Base-by-base conservation (phyloP, 345 rosid genomes). In the Lagerstroemia speciosa region DNA sequence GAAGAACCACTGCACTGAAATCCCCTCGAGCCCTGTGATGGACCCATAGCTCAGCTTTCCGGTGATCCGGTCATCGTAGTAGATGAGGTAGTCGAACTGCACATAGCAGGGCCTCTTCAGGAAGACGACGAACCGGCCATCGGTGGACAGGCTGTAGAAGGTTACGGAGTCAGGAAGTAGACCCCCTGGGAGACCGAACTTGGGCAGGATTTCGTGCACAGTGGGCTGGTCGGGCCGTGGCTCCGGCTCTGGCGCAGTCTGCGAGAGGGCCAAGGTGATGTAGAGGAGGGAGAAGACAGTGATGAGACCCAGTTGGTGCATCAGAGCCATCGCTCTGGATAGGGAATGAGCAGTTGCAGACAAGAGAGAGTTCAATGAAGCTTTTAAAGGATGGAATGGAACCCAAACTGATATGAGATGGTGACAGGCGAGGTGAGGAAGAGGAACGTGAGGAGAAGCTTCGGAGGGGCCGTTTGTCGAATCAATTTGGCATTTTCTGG, bases 161-260 rank as follows among this genome's bases (percentile, higher is more conserved):
- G 66, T 69, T 73, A 91, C 97, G 58, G 89, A 57, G 66, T 67
- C 66, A 1, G 98, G 98, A 7, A 93, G 72, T 20, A 93, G 84
- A 0, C 98, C 98, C 55, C 83, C 70, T 4, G 98, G 98, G 80
- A 93, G 97, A 67, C 98, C 96, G 83, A 60, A 91, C 68, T 85
- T 71, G n/a, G 96, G 90, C 61, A 93, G 90, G 84, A 91, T 76
- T 2, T 93, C 96, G 80, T 82, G 86, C 50, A 91, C 95, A 4
- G 87, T 4, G 78, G 75, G 36, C 37, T 63, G n/a, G 82, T 34
- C 61, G 27, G 79, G 32, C 6, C 61, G 76, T 0, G 71, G 15
- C 30, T 9, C 62, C 15, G 67, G 67, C 40, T 3, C 30, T 52
- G 45, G 53, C 11, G 30, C 66, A 8, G 19, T 50, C 52, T 0